Evolutionary conservation across 148 eudicot genomes (phyloP).

Genomic region (Vaccinium corymbosum): DNA sequence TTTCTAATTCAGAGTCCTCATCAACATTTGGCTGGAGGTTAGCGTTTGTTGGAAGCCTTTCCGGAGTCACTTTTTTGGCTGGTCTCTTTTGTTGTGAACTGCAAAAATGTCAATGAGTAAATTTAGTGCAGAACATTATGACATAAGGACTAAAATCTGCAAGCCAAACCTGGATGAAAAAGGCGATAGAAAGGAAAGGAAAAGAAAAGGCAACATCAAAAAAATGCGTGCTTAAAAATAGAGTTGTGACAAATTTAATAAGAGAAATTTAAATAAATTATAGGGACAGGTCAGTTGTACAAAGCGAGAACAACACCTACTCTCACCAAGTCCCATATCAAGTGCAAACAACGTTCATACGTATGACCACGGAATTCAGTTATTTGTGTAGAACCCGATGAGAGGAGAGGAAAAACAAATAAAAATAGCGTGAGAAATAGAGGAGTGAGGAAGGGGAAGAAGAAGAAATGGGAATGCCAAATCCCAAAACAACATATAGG

Average conservation of each 20-base stretch:
- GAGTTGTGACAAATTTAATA: neutral
- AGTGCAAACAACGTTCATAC: neutral
- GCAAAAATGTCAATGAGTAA: conserved; percentile 24
- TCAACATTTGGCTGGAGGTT: conserved; percentile 36
- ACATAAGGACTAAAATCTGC: neutral
- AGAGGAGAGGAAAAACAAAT: neutral
- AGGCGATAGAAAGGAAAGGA: neutral
- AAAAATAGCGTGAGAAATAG: neutral
- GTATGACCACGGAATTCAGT: neutral
- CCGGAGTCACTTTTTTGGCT: conserved; percentile 48
- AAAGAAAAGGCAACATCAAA: neutral
- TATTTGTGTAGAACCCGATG: neutral
- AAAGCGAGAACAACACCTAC: neutral
- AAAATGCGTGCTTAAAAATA: neutral
- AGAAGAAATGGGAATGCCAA: neutral
- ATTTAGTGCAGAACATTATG: neutral
- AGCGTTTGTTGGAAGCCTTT: conserved; percentile 38
- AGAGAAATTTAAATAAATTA: neutral
- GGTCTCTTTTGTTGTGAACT: conserved; percentile 66
- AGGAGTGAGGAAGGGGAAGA: neutral
- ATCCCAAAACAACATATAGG: neutral
- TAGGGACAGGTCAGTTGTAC: neutral
- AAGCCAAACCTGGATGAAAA: neutral
- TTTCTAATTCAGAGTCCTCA: conserved; percentile 32
- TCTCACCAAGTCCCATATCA: neutral